Conservation (phyloP, 768 basidiomycete species). For the Tulasnella sp. region DNA sequence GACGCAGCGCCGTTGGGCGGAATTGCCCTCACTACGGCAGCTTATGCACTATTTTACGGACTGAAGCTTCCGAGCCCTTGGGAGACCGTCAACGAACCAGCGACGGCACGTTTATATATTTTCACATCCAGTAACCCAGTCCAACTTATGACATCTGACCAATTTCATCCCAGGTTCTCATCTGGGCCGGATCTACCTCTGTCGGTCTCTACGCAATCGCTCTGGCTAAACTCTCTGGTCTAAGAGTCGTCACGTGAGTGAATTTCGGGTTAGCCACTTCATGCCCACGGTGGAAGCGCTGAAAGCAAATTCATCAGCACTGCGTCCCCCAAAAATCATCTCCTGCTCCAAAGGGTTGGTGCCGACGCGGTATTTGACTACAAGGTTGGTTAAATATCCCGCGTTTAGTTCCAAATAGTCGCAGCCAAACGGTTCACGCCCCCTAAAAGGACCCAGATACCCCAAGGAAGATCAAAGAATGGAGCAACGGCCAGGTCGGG, state of each 20-base stretch:
- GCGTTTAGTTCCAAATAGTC: background rate
- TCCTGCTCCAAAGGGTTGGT: slow-evolving; percentile 40
- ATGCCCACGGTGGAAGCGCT: slow-evolving; percentile 40
- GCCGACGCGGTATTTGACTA: slow-evolving; percentile 45
- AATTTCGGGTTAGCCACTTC: slow-evolving; percentile 43
- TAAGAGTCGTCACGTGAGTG: slow-evolving; percentile 41
- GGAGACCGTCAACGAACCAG: slow-evolving; percentile 3
- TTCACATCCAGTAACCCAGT: slow-evolving; percentile 22
- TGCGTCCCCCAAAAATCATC: slow-evolving; percentile 42
- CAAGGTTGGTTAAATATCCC: slow-evolving; percentile 23
- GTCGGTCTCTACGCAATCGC: slow-evolving; percentile 42
- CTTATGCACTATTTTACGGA: slow-evolving; percentile 26
- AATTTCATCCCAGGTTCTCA: slow-evolving; percentile 28
- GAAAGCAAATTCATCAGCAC: slow-evolving; percentile 31
- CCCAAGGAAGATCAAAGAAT: slow-evolving; percentile 14
- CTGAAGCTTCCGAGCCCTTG: slow-evolving; percentile 28
- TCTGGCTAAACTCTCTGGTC: slow-evolving; percentile 44
- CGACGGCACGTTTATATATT: background rate
- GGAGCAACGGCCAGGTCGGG: slow-evolving; percentile 13
- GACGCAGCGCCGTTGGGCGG: slow-evolving; percentile 30
- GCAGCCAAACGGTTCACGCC: background rate
- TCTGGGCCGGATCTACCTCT: slow-evolving; percentile 30
- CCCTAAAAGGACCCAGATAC: slow-evolving; percentile 18
- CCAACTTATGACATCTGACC: slow-evolving; percentile 32
- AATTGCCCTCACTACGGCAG: slow-evolving; percentile 30